These are phyloP conservation scores for Diaporthe citriasiana DNA, from an alignment of 2,329 filamentous ascomycete genomes.

Conservation along the genomic window DNA sequence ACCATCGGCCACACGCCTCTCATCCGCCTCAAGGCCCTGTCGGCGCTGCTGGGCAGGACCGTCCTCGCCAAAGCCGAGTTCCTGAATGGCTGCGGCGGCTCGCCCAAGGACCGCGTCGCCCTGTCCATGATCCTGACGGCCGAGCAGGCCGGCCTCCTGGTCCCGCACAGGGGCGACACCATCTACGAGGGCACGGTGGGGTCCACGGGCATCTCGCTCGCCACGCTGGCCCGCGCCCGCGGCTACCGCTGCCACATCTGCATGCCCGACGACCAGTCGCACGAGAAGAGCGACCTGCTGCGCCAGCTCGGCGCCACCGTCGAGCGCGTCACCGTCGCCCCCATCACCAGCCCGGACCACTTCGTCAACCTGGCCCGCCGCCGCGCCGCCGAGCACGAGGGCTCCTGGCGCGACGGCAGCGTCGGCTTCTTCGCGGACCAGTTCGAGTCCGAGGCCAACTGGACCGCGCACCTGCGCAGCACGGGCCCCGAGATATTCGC, in stretches of 20 bases:
- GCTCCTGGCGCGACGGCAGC: slow-evolving; percentile 69
- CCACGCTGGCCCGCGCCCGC: slow-evolving; percentile 86
- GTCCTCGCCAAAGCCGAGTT: slow-evolving; percentile 97
- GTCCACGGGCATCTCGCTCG: slow-evolving; percentile 95
- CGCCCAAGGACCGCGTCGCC: slow-evolving; percentile 95
- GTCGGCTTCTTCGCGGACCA: slow-evolving; percentile 95
- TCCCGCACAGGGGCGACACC: slow-evolving; percentile 87
- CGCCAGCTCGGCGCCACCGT: slow-evolving; percentile 92
- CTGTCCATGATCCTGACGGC: slow-evolving; percentile 89
- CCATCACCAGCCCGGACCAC: slow-evolving; percentile 92
- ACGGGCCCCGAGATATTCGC: slow-evolving; percentile 92
- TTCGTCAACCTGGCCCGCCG: slow-evolving; percentile 92
- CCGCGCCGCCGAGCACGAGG: slow-evolving; percentile 81
- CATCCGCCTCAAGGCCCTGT: slow-evolving; percentile 87
- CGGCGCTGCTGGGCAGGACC: slow-evolving; percentile 86
- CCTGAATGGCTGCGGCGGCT: slow-evolving; percentile 93
- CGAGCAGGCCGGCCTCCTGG: slow-evolving; percentile 81
- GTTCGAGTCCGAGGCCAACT: slow-evolving; percentile 94
- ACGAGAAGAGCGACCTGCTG: slow-evolving; percentile 91
- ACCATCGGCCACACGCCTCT: slow-evolving; percentile 95
- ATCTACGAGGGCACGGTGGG: slow-evolving; percentile 98
- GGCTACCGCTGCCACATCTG: slow-evolving; percentile 96
- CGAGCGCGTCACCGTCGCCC: slow-evolving; percentile 89
- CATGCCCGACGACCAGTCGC: slow-evolving; percentile 93
- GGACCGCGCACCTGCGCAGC: slow-evolving; percentile 82